Evolutionary conservation across 2,329 filamentous ascomycete genomes (phyloP), one percentile per base, ranked within the genome.

Genomic region (Aspergillus clavatus): DNA sequence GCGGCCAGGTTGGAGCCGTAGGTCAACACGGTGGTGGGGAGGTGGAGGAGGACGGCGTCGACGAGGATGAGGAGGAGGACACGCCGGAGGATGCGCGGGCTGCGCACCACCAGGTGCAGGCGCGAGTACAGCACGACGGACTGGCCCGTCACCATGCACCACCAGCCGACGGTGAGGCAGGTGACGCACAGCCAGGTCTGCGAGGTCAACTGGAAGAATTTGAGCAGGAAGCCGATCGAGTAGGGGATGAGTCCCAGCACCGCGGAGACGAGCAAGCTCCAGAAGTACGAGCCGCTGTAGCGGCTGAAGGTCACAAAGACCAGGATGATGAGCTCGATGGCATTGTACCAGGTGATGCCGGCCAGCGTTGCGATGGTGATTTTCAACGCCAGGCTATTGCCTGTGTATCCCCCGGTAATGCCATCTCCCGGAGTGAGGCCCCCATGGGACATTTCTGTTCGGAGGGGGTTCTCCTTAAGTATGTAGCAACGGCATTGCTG

Each of bases 201-300:
- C 4, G 51, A 50, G 35, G 63, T 63, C 48, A 71, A 49, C 8
- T 61, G 51, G 54, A 72, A 74, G 54, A 72, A 73, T 48, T 74
- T 75, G 51, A 77, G 59, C 22, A 76, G 45, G 51, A 75, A 75
- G 3, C 72, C 73, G 8, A 74, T 51, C 3, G 69, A 66, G 53
- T 75, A 72, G 3, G 72, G 67, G 4, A 73, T 56, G 27, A 76
- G 63, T 19, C 74, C 74, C 22, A 66, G 40, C 10, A 66, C 62
- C 8, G 71, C 70, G 2, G 73, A 68, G 8, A 72, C 48, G n/a
- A 76, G 50, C 36, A 75, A 58, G 48, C 69, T 72, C 69, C 72
- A 77, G 56, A 77, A 77, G 59, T 77, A 77, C 7, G 76, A 62
- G 3, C 73, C 72, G 22, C 57, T 62, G 39, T 70, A 73, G 42